Percentiles rank a stretch among this genome's conserved stretches.
Evolutionary conservation across 2,329 filamentous ascomycete genomes (phyloP).

Genomic region (Stachybotrys chlorohalonatus): DNA sequence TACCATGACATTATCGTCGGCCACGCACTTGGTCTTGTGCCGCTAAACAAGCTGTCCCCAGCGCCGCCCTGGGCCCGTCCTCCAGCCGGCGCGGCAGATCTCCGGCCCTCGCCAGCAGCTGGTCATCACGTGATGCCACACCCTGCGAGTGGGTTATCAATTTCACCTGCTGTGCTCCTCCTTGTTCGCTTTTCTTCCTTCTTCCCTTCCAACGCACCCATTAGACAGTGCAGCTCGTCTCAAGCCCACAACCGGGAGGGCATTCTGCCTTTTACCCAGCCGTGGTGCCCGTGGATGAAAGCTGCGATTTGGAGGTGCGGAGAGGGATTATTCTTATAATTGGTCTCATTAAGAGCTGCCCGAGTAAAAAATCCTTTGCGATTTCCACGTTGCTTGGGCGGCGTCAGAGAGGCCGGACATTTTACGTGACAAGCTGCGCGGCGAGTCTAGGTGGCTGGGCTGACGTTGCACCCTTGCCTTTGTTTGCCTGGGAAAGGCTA

Average conservation of each 20-base stretch:
- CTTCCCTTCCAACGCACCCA: slow-evolving; percentile 58
- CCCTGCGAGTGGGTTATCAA: not conserved
- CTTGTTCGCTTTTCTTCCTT: slow-evolving; percentile 11
- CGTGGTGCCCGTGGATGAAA: slow-evolving; percentile 52
- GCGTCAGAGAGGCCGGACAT: slow-evolving; percentile 35
- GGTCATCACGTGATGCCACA: slow-evolving; percentile 7
- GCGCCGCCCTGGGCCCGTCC: not conserved
- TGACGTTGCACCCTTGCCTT: no score
- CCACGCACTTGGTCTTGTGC: not conserved
- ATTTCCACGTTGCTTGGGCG: slow-evolving; percentile 21
- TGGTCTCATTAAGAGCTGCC: slow-evolving; percentile 51
- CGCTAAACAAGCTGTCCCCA: not conserved
- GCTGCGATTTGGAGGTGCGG: slow-evolving; percentile 50
- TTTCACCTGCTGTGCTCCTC: not conserved
- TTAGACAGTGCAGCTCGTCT: slow-evolving; percentile 80
- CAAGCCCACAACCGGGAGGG: slow-evolving; percentile 44
- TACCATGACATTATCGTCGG: not conserved
- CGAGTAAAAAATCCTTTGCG: slow-evolving; percentile 28
- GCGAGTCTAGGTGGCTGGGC: no score
- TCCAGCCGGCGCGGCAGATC: not conserved
- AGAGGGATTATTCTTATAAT: slow-evolving; percentile 34
- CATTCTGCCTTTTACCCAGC: slow-evolving; percentile 57
- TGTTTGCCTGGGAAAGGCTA: no score
- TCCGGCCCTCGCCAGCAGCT: not conserved
- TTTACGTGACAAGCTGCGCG: not conserved